Evolutionary conservation across 257 asterid genomes (phyloP).

Genomic region (Henckelia pumila): DNA sequence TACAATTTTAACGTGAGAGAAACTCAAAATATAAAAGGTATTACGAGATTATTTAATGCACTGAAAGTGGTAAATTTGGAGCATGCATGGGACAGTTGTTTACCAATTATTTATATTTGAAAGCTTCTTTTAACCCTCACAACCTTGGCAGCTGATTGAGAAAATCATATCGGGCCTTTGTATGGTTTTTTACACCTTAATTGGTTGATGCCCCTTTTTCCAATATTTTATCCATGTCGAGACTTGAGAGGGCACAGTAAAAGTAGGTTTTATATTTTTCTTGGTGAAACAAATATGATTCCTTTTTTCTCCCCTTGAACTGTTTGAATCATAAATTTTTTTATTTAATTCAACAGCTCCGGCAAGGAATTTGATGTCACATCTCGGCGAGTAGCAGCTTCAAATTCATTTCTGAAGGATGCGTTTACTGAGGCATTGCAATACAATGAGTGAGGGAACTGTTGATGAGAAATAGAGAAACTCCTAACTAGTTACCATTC

Average conservation of each 20-base stretch:
- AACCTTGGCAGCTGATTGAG: background rate
- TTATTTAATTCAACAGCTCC: conserved; percentile 41
- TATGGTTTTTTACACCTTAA: background rate
- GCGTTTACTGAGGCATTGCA: conserved; percentile 61
- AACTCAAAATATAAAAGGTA: too few species aligned
- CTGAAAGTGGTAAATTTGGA: too few species aligned
- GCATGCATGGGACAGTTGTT: background rate
- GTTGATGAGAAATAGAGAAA: background rate
- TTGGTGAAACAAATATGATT: background rate
- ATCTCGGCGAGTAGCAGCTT: conserved; percentile 75
- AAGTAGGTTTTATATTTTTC: background rate
- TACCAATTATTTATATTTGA: background rate
- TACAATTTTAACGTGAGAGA: too few species aligned
- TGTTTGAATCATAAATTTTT: background rate
- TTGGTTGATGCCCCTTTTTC: background rate
- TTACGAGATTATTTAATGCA: too few species aligned
- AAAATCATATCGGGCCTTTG: background rate
- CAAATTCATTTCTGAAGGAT: conserved; percentile 59
- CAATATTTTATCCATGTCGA: background rate
- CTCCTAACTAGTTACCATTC: conserved; percentile 20
- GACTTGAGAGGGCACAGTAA: background rate
- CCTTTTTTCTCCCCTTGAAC: background rate
- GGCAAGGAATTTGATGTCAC: conserved; percentile 68
- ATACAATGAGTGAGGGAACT: conserved; percentile 46
- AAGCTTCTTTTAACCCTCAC: background rate